Evolutionary conservation across 345 rosid genomes (phyloP).

Genomic region (Murraya paniculata): DNA sequence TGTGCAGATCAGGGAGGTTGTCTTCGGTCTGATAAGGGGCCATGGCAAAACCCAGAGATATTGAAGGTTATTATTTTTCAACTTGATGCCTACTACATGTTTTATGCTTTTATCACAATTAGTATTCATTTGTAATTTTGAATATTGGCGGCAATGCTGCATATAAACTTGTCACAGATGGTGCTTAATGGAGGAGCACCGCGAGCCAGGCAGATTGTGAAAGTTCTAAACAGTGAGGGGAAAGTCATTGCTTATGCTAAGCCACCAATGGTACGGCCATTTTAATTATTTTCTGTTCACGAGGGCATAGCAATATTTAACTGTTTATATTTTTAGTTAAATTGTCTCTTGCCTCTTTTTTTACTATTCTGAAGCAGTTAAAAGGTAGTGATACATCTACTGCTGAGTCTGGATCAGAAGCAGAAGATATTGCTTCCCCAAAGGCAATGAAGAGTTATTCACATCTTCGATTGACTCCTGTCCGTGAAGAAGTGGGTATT

Average conservation of each 20-base stretch:
- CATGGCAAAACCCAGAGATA: conserved; percentile 90
- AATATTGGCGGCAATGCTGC: not conserved
- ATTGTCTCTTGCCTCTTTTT: not conserved
- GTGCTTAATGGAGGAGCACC: conserved; percentile 77
- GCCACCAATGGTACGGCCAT: conserved; percentile 71
- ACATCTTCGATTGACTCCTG: conserved; percentile 90
- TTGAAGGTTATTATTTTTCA: conserved; percentile 46
- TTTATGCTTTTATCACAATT: not conserved
- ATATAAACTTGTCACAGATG: conserved; percentile 52
- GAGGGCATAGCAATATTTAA: not conserved
- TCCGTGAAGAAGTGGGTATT: conserved; percentile 85
- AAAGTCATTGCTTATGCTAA: conserved; percentile 92
- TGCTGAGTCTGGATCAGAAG: conserved; percentile 99
- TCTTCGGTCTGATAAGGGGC: conserved; percentile 95
- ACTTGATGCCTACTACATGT: conserved; percentile 8
- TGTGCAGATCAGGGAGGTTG: conserved; percentile 94
- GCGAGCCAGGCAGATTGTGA: conserved; percentile 83
- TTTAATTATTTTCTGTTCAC: not conserved
- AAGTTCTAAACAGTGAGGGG: conserved; percentile 83
- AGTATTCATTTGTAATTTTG: not conserved
- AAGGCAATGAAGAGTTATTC: conserved; percentile 82
- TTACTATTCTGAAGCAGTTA: conserved; percentile 43
- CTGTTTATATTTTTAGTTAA: not conserved
- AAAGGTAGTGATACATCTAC: conserved; percentile 97
- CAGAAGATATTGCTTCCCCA: conserved; percentile 88